Base-by-base conservation (phyloP, 1,139 yeast genomes). In the Kurtzmaniella quercitrusa region DNA sequence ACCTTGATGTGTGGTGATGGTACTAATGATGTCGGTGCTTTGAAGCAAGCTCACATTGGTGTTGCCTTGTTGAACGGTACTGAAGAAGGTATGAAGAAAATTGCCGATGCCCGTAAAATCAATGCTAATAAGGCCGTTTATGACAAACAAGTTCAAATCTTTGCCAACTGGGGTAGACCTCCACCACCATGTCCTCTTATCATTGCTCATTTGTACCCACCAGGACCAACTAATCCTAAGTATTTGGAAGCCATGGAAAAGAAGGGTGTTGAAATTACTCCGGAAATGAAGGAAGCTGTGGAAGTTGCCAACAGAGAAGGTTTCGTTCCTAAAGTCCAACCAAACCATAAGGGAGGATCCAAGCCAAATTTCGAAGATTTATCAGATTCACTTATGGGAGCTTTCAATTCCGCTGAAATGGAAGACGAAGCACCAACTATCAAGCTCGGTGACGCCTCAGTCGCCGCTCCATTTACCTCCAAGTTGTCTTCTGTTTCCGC, bases 1-100 rank as follows among this genome's bases (percentile, higher is more conserved):
- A 93, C 98, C 28, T 77, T 94, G 55, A 93, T 93, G 99, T 93
- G 98, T 69, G 99, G 99, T 74, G 99, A 93, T 68, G 99, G 99
- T 68, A 93, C 99, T 28, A 93, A 93, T 62, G 99, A 93, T 73
- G 98, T 93, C 44, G 99, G 99, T 65, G 99, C 99, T 43, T 79
- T 93, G 67, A 94, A 93, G 65, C 98, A 93, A 70, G 98, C 99
- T 7, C 96, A 93, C 59, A 84, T 93, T 60, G 98, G 98, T 71
- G 91, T 93, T 59, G 99, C 99, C 14, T 72, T 93, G 53, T 76
- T 94, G 61, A 94, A 94, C 59, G 99, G 98, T 69, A 89, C 98
- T 45, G 96, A 88, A 61, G 97, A 87, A 47, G 88, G 96, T 43
- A 74, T 94, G 81, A 86, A 86, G 66, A 88, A 89, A 65, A 79